These are phyloP conservation scores for Pestalotiopsis sp. DNA, from an alignment of 2,329 filamentous ascomycete species.

Conservation along the genomic window DNA sequence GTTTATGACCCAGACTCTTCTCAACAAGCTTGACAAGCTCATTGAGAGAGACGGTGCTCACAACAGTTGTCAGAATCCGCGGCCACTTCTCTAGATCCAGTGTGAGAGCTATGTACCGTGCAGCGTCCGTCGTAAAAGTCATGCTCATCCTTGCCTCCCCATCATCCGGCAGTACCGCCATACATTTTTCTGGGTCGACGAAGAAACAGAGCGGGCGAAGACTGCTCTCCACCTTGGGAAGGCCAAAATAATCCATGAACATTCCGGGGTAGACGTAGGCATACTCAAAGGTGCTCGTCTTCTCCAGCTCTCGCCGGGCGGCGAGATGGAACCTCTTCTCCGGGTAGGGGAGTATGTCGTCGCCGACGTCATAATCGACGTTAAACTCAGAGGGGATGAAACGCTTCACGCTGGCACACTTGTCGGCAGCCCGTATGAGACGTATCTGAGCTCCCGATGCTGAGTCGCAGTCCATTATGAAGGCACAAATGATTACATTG, in stretches of 20 bases:
- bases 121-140: slow-evolving; percentile 31
- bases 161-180: slow-evolving; percentile 29
- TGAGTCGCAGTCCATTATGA: slow-evolving; percentile 30
- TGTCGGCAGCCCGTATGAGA: slow-evolving; percentile 33
- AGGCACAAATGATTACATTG: slow-evolving; percentile 32
- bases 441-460: slow-evolving; percentile 30
- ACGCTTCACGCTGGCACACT: slow-evolving; percentile 27
- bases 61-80: slow-evolving; percentile 25
- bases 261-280: slow-evolving; percentile 35
- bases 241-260: slow-evolving; percentile 37
- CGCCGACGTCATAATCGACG: slow-evolving; percentile 34
- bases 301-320: slow-evolving; percentile 28
- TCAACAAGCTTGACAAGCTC: slow-evolving; percentile 26
- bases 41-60: slow-evolving; percentile 29
- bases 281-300: slow-evolving; percentile 31
- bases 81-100: slow-evolving; percentile 31
- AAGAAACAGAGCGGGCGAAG: slow-evolving; percentile 31
- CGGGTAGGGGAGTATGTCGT: slow-evolving; percentile 32
- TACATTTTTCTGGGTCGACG: slow-evolving; percentile 25
- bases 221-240: slow-evolving; percentile 24
- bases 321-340: slow-evolving; percentile 31
- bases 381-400: slow-evolving; percentile 40
- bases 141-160: slow-evolving; percentile 32
- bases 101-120: slow-evolving; percentile 29
- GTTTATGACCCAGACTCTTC: slow-evolving; percentile 19